Conservation (phyloP, 176 grass and related monocot species). For the Canna indica region DNA sequence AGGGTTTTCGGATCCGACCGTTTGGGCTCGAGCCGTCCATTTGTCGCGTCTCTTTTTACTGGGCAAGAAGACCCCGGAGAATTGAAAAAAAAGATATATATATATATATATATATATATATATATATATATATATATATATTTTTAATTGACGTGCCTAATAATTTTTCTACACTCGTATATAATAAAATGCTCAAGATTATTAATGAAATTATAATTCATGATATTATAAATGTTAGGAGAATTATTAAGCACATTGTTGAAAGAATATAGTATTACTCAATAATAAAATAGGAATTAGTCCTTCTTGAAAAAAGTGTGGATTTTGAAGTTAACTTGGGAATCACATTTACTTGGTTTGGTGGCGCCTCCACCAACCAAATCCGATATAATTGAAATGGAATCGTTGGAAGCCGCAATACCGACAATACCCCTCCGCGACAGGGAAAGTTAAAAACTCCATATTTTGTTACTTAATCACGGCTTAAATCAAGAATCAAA, state of each 20-base stretch:
- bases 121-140: too few species aligned
- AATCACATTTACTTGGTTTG: background rate
- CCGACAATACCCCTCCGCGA: background rate
- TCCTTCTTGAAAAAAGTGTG: background rate
- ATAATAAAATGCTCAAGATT: too few species aligned
- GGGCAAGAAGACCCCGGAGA: background rate
- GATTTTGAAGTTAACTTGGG: background rate
- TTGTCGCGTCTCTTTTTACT: slow-evolving; percentile 1
- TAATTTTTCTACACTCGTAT: too few species aligned
- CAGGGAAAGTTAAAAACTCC: too few species aligned
- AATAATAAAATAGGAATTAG: background rate
- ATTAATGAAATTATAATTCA: too few species aligned
- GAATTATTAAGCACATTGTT: too few species aligned
- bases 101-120: too few species aligned
- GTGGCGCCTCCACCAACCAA: background rate
- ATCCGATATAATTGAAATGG: background rate
- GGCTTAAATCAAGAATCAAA: too few species aligned
- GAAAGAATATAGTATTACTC: too few species aligned
- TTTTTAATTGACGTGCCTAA: too few species aligned
- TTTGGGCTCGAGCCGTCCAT: background rate
- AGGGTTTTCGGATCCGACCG: background rate
- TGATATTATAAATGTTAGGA: too few species aligned
- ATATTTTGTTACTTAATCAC: too few species aligned
- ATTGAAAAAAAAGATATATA: background rate
- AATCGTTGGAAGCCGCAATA: background rate